These are phyloP conservation scores for Golubevia sp. DNA, from an alignment of 1,284 basidiomycete genomes.

Conservation along the genomic window DNA sequence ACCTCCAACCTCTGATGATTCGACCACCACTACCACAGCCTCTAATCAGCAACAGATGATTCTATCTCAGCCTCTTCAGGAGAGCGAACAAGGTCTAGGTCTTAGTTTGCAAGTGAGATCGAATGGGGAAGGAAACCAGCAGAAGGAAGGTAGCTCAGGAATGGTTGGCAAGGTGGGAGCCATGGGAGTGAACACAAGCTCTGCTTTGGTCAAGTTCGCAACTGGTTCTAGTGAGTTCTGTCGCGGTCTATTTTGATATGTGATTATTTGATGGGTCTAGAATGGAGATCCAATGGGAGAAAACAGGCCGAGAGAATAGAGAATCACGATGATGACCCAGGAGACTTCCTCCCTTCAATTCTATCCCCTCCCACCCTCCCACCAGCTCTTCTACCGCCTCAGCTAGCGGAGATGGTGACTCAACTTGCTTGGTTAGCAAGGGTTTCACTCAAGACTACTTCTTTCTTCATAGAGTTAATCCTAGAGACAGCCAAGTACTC, in stretches of 20 bases:
- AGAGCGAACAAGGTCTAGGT: not conserved
- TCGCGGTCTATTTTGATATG: too few species aligned
- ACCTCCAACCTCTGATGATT: not conserved
- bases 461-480: conserved; percentile 48
- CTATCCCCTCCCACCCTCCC: not conserved
- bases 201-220: conserved; percentile 35
- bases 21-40: not conserved
- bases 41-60: not conserved
- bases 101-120: too few species aligned
- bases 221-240: conserved; percentile 12
- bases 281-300: too few species aligned
- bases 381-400: conserved; percentile 34
- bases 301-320: too few species aligned
- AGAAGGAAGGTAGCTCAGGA: not conserved
- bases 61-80: not conserved
- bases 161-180: not conserved
- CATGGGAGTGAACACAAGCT: conserved; percentile 9
- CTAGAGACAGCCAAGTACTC: conserved; percentile 36
- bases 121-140: too few species aligned
- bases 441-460: conserved; percentile 41
- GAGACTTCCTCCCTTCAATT: not conserved
- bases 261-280: too few species aligned
- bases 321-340: too few species aligned
- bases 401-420: conserved; percentile 41
- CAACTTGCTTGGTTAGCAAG: conserved; percentile 35